phyloP scores from a whole-genome alignment of 129 eudicot species.

The Chrysanthemum lavandulifolium region DNA sequence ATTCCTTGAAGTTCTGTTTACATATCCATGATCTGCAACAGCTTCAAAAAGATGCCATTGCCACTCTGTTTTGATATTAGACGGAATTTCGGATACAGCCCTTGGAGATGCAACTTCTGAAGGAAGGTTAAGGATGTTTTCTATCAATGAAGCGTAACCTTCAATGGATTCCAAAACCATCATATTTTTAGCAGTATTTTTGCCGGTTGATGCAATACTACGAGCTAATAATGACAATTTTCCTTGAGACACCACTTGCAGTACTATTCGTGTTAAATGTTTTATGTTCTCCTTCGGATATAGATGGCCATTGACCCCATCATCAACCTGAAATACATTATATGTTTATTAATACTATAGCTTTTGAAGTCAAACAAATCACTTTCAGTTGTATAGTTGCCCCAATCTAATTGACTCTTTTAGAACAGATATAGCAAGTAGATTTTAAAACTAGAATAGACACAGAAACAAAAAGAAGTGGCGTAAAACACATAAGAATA shows the following conservation, averaged over 20 bases:
- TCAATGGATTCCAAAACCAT: constrained; percentile 70
- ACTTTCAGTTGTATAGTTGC: neutral
- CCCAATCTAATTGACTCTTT: neutral
- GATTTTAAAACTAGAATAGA: neutral
- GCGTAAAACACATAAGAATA: neutral
- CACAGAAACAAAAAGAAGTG: neutral
- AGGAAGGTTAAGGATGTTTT: constrained; percentile 61
- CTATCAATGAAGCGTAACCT: constrained; percentile 74
- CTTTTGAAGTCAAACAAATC: constrained; percentile 7
- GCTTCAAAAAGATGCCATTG: constrained; percentile 68
- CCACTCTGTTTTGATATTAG: constrained; percentile 63
- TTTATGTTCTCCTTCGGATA: constrained; percentile 65
- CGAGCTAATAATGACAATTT: constrained; percentile 53
- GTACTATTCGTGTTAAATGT: constrained; percentile 49
- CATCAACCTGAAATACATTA: constrained; percentile 56
- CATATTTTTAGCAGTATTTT: constrained; percentile 66
- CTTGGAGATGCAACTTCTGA: constrained; percentile 75
- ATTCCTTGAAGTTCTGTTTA: constrained; percentile 35
- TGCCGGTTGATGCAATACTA: constrained; percentile 56
- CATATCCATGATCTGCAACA: constrained; percentile 25
- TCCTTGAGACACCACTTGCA: constrained; percentile 57
- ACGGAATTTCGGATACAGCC: constrained; percentile 54
- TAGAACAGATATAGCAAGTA: neutral
- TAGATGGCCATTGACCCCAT: constrained; percentile 82
- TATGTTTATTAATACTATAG: constrained; percentile 32